Evolutionary conservation across 164 flowering plant species (phyloP), one percentile per base, ranked within the genome.

Genomic region (Umbilicus rupestris): DNA sequence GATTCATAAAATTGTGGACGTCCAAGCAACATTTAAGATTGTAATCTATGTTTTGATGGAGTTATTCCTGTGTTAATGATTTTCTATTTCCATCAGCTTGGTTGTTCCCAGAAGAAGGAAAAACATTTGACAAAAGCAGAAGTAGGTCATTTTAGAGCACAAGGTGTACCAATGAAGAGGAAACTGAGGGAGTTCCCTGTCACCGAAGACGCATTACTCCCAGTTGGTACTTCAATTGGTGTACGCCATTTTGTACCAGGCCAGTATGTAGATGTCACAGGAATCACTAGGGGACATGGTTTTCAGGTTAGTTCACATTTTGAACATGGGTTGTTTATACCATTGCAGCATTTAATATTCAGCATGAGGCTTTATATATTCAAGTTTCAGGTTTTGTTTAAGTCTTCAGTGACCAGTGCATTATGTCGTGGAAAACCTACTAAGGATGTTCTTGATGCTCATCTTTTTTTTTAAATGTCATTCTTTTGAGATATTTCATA

Each of bases 201-300:
- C 29, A 84, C 97, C 9, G 90, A 91, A 72, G 99, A 94, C 80
- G 99, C 87, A 0, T 90, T 94, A 69, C 90, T 94, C 60, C 97
- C 99, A n/a, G 78, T 88, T 75, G 99, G 99, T 67, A 82, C 93
- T 1, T 62, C 79, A 0, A 72, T 94, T 58, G 76, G 78, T 37
- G 99, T 91, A 64, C 96, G 97, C 30, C 99, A 94, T 82, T 94
- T 94, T 76, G 82, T 94, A 74, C 93, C 96, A 0, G 99, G 99
- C 15, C 99, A 94, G 70, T 87, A 79, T 71, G 90, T 94, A 14
- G 99, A 94, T 77, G 83, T 94, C 62, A 80, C 88, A 29, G 99
- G 97, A 70, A 91, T 89, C 71, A 80, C 95, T 0, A 80, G 71
- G 55, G 99, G 99, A 45, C 91, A 94, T 79, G 99, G 99, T 68